These are phyloP conservation scores for Daldinia vernicosa DNA, from an alignment of 495 filamentous ascomycete species.

Conservation along the genomic window DNA sequence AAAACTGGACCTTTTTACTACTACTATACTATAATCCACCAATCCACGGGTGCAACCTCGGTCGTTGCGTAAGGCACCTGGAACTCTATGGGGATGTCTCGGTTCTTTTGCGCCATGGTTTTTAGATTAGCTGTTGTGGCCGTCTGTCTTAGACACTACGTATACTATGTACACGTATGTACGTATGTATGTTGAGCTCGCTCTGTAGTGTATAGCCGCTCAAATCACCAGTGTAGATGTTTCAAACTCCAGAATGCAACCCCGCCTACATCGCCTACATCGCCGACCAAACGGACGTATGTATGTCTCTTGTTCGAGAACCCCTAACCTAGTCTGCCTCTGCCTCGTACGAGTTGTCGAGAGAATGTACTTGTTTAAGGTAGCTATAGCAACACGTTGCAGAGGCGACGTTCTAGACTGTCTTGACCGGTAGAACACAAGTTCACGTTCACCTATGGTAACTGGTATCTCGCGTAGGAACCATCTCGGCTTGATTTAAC, in stretches of 20 bases:
- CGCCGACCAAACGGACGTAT: conserved; percentile 7
- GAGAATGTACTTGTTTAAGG: neutral
- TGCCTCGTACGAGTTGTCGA: conserved; percentile 5
- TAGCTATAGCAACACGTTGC: neutral
- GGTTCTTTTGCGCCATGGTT: conserved; percentile 33
- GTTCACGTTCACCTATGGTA: conserved; percentile 14
- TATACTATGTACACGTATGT: too few species aligned
- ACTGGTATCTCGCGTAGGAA: conserved; percentile 7
- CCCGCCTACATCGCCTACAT: conserved; percentile 11
- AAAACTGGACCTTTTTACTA: neutral
- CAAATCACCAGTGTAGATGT: neutral
- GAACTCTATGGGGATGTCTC: conserved; percentile 27
- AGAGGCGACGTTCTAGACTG: conserved; percentile 20
- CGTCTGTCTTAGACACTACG: conserved; percentile 8
- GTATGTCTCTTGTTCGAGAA: conserved; percentile 5
- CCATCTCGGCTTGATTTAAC: conserved; percentile 12
- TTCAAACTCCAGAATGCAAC: neutral
- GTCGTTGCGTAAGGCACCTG: neutral
- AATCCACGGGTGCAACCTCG: neutral
- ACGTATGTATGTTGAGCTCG: neutral
- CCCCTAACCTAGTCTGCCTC: too few species aligned
- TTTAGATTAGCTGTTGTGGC: conserved; percentile 1
- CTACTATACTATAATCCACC: neutral
- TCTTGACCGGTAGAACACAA: conserved; percentile 13
- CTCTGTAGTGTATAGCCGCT: neutral